Evolutionary conservation across 108 stramenopile species (phyloP).

Genomic region (Nitzschia sp.): DNA sequence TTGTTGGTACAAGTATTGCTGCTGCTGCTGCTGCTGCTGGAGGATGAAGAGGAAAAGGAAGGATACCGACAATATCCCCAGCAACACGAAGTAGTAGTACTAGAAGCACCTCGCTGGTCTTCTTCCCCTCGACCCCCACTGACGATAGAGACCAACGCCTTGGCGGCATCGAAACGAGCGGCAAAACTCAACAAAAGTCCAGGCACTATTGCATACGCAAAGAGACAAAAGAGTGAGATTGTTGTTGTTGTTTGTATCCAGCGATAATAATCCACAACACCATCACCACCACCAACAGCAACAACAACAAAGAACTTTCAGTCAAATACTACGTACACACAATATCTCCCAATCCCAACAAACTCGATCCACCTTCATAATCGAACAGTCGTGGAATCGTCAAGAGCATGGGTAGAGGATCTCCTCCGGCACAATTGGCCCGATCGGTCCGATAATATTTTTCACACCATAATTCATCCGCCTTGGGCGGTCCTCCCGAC

Average conservation of each 20-base stretch:
- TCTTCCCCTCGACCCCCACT: slow-evolving; percentile 11
- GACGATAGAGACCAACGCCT: slow-evolving; percentile 32
- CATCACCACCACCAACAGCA: background rate
- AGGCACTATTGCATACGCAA: slow-evolving; percentile 56
- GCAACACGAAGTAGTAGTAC: background rate
- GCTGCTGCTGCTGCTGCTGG: background rate
- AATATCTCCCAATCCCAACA: slow-evolving; percentile 95
- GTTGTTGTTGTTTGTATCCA: background rate
- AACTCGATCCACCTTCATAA: slow-evolving; percentile 76
- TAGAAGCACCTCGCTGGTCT: too few relatives aligned
- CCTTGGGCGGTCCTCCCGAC: slow-evolving; percentile 60
- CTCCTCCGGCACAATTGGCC: slow-evolving; percentile 67
- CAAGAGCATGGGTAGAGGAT: slow-evolving; percentile 89
- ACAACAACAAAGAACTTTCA: background rate
- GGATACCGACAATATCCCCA: background rate
- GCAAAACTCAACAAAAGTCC: slow-evolving; percentile 82
- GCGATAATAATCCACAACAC: background rate
- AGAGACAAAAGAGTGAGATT: background rate
- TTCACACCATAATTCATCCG: slow-evolving; percentile 78
- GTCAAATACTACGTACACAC: slow-evolving; percentile 46
- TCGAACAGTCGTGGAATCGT: slow-evolving; percentile 70
- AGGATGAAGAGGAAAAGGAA: too few relatives aligned
- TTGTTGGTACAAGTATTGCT: background rate
- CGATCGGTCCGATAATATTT: slow-evolving; percentile 84
- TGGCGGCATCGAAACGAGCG: slow-evolving; percentile 77